Conservation (phyloP, 139 green algal species). For the Tetradesmus lagerheimii region DNA sequence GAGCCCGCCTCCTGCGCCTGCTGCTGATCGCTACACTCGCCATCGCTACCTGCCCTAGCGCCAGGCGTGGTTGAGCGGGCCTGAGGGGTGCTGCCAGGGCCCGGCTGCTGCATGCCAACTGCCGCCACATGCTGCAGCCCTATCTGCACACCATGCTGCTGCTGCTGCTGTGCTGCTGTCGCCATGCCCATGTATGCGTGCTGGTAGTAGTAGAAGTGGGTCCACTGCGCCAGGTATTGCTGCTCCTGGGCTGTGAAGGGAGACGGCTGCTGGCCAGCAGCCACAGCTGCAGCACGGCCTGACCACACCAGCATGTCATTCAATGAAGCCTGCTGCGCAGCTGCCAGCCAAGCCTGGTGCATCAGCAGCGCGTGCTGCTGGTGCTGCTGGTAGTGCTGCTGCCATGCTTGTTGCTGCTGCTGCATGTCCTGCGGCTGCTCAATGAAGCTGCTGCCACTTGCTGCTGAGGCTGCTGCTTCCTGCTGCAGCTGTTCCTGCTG, state of each 20-base stretch:
- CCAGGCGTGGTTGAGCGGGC: not conserved
- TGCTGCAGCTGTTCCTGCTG: not conserved
- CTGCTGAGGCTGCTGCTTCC: not conserved
- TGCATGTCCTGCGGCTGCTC: not conserved
- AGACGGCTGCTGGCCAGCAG: not conserved
- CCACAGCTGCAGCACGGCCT: constrained; percentile 13
- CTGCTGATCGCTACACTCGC: not conserved
- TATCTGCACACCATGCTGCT: not conserved
- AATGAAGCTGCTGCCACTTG: not conserved
- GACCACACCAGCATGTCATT: not conserved
- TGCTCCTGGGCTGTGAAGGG: constrained; percentile 21
- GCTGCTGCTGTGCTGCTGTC: constrained; percentile 13
- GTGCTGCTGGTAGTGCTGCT: not conserved
- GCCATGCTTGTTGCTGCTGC: constrained; percentile 3
- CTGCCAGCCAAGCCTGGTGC: constrained; percentile 18
- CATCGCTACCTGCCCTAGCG: not conserved
- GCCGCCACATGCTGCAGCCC: not conserved
- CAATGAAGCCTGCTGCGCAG: not conserved
- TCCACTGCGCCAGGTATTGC: constrained; percentile 9
- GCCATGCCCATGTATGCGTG: not conserved
- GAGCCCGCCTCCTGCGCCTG: not conserved
- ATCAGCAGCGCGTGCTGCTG: constrained; percentile 9
- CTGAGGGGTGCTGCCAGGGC: not conserved
- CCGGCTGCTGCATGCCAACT: not conserved
- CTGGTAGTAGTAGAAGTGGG: constrained; percentile 28